phyloP scores from a whole-genome alignment of 352 stramenopile genomes.

The Globisporangium recalcitrans region DNA sequence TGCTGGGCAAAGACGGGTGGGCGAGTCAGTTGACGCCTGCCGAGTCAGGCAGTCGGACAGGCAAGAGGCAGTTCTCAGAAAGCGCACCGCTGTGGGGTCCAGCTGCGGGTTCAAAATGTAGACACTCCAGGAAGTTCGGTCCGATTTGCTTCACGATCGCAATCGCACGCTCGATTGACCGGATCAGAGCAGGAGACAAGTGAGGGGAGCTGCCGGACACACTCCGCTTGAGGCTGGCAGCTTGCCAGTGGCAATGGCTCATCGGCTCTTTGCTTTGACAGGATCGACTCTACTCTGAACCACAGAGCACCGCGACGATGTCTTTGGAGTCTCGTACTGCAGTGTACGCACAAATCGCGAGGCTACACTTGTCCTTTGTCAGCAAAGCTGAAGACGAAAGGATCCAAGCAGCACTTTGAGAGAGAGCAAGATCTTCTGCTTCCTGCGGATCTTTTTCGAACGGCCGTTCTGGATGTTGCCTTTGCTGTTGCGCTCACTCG shows the following conservation, averaged over 20 bases:
- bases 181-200: not conserved
- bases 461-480: too few relatives aligned
- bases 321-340: not conserved
- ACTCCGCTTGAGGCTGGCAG: too few relatives aligned
- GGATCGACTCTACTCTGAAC: not conserved
- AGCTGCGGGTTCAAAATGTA: not conserved
- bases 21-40: not conserved
- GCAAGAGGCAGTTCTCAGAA: conserved; percentile 1
- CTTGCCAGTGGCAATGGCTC: not conserved
- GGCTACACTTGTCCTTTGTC: too few relatives aligned
- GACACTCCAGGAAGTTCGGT: not conserved
- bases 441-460: not conserved
- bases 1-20: not conserved
- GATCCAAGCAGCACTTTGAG: not conserved
- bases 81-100: not conserved
- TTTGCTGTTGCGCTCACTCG: not conserved
- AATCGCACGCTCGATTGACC: not conserved
- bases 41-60: not conserved
- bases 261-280: not conserved
- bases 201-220: too few relatives aligned
- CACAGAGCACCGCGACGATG: not conserved
- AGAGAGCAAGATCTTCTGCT: not conserved
- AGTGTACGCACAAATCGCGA: not conserved
- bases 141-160: not conserved
- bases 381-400: not conserved